Evolutionary conservation across 805 yeast species (phyloP), one percentile per base, ranked within the genome.

Genomic region (Zygosaccharomyces lentus): DNA sequence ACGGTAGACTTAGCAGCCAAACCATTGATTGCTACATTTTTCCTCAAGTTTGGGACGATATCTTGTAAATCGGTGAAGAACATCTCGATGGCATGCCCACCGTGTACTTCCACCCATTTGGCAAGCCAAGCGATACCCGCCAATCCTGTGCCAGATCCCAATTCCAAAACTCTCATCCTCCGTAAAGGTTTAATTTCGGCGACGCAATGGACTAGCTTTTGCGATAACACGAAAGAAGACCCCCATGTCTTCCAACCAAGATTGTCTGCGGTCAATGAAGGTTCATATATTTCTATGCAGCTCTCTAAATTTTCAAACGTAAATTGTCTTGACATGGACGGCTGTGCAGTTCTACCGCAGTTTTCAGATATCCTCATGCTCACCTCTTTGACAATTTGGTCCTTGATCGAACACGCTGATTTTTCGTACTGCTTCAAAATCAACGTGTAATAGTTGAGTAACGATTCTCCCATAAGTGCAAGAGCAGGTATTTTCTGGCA

Each of bases 171-270:
- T 29, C 62, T 40, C 59, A 55, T 12, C 54, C 53, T 49, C 13
- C 48, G 36, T 4, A 27, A 15, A 29, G 31, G 31, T 2, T 23
- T 31, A 16, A 23, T 24, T 9, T 27, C 31, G 13, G 35, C 38
- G 26, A 42, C 55, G 8, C 59, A 57, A 23, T 61, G 54, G 5
- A 74, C 62, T 3, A 87, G 61, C 21, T 84, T 65, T 24, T 68
- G 68, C 2, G 93, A 75, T 19, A 93, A 67, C 5, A 87, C 74
- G 21, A 85, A 67, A 0, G 97, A 80, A 0, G 97, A 85, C 0
- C 98, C 99, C 99, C 99, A 91, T 0, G 99, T 91, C 51, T 91
- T 88, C 62, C 88, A 72, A 0, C 99, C 99, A 17, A 93, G 68
- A 50, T 84, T 85, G 64, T 93, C 99, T 31, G 80, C 77, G 0